Base-by-base conservation (phyloP, 2,329 filamentous ascomycete species). In the Fusarium sp. region DNA sequence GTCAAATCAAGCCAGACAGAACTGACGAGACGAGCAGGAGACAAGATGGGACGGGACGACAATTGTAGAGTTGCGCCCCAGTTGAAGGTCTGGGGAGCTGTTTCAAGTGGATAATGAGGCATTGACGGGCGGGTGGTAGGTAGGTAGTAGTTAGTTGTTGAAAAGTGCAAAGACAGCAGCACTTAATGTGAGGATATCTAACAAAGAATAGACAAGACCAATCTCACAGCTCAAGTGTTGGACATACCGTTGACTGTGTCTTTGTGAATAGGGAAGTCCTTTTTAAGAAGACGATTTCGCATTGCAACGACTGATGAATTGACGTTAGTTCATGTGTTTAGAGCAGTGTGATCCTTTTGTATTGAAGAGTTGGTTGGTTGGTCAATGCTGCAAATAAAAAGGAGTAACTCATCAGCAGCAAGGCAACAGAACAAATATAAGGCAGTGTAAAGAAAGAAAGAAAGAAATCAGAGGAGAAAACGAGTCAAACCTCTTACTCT, bases 261-360 rank as follows among this genome's bases (percentile, higher is more conserved):
- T 60, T 78, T 80, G 63, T 81, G 80, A 60, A 81, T 81, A 56
- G 78, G 66, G 71, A 83, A 82, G 49, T 78, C 77, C 61, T 78
- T 80, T 57, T 78, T 80, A 52, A 78, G 75, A 38, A 82, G 72
- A 49, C 78, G 77, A 65, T 78, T 79, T 72, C 78, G 76, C 79
- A 82, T 82, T 49, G 67, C 67, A 75, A 51, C 58, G 56, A 56
- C 49, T 70, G 29, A 38, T 19, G 25, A 33, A 41, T 29, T 37
- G 48, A 33, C 60, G 49, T 57, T 44, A 38, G 33, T 37, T 31
- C 31, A 35, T 31, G 23, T 48, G 44, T 31, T 18, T 44, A 46
- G 27, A 27, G 29, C 18, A 27, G 33, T 37, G 18, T 23, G 25
- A 42, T 54, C 19, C 9, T 31, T 42, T 42, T 31, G 11, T 14